Percentiles rank a stretch among this genome's conserved stretches.
Evolutionary conservation across 306 rosid species (phyloP).

Genomic region (Styphnolobium japonicum): DNA sequence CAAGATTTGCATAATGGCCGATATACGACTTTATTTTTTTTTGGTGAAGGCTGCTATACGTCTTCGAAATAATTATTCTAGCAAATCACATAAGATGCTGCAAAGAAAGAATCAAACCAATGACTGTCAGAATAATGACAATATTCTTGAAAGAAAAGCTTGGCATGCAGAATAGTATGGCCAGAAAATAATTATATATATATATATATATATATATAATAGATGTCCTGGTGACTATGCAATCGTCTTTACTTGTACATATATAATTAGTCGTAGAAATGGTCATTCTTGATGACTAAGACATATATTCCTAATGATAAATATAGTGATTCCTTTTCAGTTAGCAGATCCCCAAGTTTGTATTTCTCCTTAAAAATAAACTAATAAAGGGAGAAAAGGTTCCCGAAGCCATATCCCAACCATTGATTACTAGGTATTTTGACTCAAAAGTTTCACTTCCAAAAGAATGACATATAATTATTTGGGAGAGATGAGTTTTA

Average conservation of each 20-base stretch:
- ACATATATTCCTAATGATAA: not conserved
- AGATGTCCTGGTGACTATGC: not conserved
- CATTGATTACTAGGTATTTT: too few relatives aligned
- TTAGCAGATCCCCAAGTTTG: too few relatives aligned
- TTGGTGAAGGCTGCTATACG: too few relatives aligned
- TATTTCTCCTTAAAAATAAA: too few relatives aligned
- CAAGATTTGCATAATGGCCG: not conserved
- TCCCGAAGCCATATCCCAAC: too few relatives aligned
- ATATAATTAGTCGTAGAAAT: not conserved
- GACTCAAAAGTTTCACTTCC: too few relatives aligned
- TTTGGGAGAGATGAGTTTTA: too few relatives aligned
- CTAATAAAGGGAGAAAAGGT: too few relatives aligned
- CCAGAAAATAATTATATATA: slow-evolving; percentile 3
- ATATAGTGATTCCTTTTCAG: not conserved
- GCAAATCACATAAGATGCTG: not conserved
- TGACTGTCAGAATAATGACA: not conserved
- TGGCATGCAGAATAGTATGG: not conserved
- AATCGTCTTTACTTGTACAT: not conserved
- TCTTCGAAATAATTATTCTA: not conserved
- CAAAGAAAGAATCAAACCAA: not conserved
- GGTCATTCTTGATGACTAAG: not conserved
- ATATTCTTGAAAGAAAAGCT: not conserved
- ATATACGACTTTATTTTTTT: too few relatives aligned
- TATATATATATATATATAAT: too few relatives aligned
- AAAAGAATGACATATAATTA: too few relatives aligned